Conservation (phyloP, 202 grass and related monocot species). For the Eragrostis tef region DNA sequence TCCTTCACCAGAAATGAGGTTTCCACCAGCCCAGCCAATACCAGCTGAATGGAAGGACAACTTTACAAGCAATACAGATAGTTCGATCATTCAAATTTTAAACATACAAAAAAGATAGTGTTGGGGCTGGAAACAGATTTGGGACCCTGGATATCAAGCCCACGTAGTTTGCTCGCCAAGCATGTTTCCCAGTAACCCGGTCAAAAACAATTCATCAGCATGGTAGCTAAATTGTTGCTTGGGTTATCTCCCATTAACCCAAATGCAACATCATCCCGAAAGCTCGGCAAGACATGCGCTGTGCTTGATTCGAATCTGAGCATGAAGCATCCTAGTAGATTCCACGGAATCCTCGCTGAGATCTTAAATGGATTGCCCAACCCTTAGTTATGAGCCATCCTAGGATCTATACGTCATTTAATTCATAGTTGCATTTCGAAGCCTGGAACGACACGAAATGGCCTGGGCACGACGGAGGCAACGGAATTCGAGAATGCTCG, state of each 20-base stretch:
- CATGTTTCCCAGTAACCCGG: background rate
- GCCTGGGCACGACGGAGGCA: background rate
- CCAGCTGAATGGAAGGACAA: background rate
- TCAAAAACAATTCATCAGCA: background rate
- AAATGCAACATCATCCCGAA: constrained; percentile 5
- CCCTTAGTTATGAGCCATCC: background rate
- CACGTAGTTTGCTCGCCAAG: constrained; percentile 10
- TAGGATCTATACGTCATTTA: background rate
- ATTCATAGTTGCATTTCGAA: background rate
- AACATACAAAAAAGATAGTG: constrained; percentile 13
- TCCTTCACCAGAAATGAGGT: constrained; percentile 24
- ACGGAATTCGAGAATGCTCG: background rate
- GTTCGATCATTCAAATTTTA: constrained; percentile 3
- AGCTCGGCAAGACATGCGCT: background rate
- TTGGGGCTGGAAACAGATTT: constrained; percentile 5
- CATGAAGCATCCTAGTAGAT: background rate
- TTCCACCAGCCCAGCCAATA: background rate
- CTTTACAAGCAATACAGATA: background rate
- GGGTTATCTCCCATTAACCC: background rate
- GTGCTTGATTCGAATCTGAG: background rate
- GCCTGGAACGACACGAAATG: background rate
- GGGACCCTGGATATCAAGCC: background rate
- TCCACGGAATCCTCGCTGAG: constrained; percentile 4
- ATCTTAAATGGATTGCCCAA: constrained; percentile 1
- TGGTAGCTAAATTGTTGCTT: constrained; percentile 5